Evolutionary conservation across 2,329 filamentous ascomycete genomes (phyloP).

Genomic region (Apiospora pterosperma): DNA sequence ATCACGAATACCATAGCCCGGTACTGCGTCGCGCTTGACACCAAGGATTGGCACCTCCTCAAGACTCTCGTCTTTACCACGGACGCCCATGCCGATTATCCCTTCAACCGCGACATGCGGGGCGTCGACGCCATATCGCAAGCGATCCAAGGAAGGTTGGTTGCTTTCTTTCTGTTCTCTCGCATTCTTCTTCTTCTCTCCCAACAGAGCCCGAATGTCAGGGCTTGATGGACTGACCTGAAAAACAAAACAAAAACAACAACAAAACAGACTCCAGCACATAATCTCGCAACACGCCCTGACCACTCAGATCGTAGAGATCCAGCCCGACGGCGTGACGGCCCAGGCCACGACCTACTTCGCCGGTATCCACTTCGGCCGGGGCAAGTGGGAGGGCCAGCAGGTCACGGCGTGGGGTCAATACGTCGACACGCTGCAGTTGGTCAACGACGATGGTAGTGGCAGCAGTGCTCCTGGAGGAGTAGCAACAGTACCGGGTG

Average conservation of each 20-base stretch:
- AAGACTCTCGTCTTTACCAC: conserved; percentile 6
- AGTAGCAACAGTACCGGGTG: conserved; percentile 6
- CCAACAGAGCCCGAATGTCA: no score
- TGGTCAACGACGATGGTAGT: conserved; percentile 1
- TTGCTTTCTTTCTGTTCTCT: no score
- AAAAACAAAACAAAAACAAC: background rate
- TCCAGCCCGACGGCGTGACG: conserved; percentile 6
- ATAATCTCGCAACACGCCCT: conserved; percentile 10
- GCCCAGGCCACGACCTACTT: conserved; percentile 11
- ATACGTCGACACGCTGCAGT: conserved; percentile 8
- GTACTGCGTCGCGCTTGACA: conserved; percentile 11
- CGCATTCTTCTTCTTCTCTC: no score
- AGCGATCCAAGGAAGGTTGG: background rate
- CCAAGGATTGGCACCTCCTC: conserved; percentile 10
- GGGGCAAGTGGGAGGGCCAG: conserved; percentile 10
- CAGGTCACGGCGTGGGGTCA: conserved; percentile 9
- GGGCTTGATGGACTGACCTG: no score
- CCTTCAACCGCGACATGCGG: conserved; percentile 10
- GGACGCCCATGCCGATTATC: conserved; percentile 7
- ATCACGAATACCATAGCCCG: conserved; percentile 10
- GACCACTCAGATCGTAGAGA: conserved; percentile 11
- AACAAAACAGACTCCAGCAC: conserved; percentile 5
- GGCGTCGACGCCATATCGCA: conserved; percentile 1
- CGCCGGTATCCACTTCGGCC: conserved; percentile 12
- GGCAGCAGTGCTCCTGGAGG: background rate